Base-by-base conservation (phyloP, 768 basidiomycete genomes). In the Pisolithus albus region DNA sequence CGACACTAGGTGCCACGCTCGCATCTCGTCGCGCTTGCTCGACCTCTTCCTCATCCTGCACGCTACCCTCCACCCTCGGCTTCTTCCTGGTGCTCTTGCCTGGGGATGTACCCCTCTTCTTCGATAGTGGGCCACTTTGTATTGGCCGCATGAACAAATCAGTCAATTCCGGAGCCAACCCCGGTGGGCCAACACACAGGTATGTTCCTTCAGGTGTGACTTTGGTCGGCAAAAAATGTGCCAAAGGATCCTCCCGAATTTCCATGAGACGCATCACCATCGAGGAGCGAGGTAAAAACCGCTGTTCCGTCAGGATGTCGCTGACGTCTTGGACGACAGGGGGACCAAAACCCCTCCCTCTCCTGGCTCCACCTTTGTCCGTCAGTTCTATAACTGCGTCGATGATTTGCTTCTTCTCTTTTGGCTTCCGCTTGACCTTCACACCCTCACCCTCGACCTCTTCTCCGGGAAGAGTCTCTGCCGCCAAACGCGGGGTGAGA, bases 351-450 rank as follows among this genome's bases (percentile, higher is more conserved):
- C 82, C 77, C 43, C 84, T 79, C 39, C 81, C 78, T 47, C 73
- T 65, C 54, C 75, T 72, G 6, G 72, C 72, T 23, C 80, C 78
- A 23, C 77, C 79, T 3, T 82, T 82, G 52, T 82, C 82, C 40
- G 78, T 76, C 41, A 93, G 78, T 67, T 97, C 93, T 7, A 88
- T 93, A 41, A 91, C 80, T n/a, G 81, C 78, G 65, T 97, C 94
- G 50, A 95, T 87, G 42, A 93, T 89, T 57, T 89, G 86, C 68
- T 87, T 94, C 76, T 85, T 90, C 61, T 86, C 84, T 57, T 80
- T 82, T 66, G 64, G 57, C 67, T 83, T 79, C 59, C 78, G 72
- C 71, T 78, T 73, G 61, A 60, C 63, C 52, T 74, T 75, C 34
- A 61, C 46, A 53, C 62, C 66, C 7, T 64, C 64, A 3, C 19